phyloP scores from a whole-genome alignment of 2,329 filamentous ascomycete genomes.

The Pestalotiopsis sp. region DNA sequence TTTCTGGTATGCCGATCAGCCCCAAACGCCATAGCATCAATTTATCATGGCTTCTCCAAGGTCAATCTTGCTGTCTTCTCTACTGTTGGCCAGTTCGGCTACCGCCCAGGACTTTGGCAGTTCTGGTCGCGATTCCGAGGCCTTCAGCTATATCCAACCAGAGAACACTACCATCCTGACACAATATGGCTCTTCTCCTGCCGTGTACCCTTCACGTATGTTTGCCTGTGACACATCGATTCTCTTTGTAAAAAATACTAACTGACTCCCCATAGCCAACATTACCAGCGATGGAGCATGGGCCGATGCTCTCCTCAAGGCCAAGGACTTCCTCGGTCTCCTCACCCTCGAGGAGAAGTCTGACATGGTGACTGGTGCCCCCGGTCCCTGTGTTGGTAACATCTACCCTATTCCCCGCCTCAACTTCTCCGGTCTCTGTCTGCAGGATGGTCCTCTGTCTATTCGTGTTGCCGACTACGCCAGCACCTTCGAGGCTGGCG shows the following conservation, averaged over 20 bases:
- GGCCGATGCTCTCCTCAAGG: conserved; percentile 39
- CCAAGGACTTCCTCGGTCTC: conserved; percentile 28
- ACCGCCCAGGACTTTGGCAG: conserved; percentile 12
- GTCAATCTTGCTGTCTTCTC: conserved; percentile 15
- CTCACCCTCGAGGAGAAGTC: conserved; percentile 22
- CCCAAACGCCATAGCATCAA: conserved; percentile 6
- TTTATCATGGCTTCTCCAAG: conserved; percentile 17
- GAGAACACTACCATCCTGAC: conserved; percentile 42
- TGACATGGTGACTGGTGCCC: conserved; percentile 20
- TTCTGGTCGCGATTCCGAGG: conserved; percentile 22
- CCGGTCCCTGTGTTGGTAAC: conserved; percentile 19
- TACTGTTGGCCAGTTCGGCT: conserved; percentile 11
- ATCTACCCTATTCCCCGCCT: conserved; percentile 55
- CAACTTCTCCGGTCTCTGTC: conserved; percentile 62
- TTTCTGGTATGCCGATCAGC: not conserved
- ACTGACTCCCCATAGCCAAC: conserved; percentile 33
- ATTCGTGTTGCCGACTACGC: conserved; percentile 67
- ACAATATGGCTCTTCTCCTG: conserved; percentile 40
- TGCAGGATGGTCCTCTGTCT: conserved; percentile 72
- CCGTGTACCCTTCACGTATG: conserved; percentile 40
- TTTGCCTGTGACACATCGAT: conserved; percentile 1
- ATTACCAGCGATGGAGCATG: conserved; percentile 36
- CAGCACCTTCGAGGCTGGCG: conserved; percentile 71
- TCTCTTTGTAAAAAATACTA: not conserved
- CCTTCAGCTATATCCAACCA: conserved; percentile 43